A percentile compares a stretch with the other conserved stretches of the same genome.
These are phyloP conservation scores for Microthyrium microscopicum DNA, from an alignment of 2,329 filamentous ascomycete genomes.

Conservation along the genomic window DNA sequence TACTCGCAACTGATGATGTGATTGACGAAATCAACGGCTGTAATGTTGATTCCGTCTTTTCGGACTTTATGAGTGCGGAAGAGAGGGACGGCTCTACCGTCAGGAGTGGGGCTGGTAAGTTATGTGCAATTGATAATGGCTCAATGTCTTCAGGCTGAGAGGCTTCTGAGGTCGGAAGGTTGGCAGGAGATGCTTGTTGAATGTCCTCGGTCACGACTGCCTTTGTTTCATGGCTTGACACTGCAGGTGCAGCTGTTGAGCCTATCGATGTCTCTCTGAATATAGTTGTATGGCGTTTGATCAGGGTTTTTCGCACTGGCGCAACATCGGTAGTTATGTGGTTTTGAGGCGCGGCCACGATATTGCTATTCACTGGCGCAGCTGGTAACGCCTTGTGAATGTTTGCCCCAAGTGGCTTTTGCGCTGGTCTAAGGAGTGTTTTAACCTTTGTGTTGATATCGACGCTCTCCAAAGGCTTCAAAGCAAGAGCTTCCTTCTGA, in stretches of 20 bases:
- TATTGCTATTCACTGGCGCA: background rate
- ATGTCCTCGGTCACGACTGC: no score
- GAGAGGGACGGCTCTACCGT: no score
- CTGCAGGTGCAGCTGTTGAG: no score
- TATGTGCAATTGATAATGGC: no score
- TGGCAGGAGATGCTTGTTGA: no score
- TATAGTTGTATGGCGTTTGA: slow-evolving; percentile 7
- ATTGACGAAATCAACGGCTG: slow-evolving; percentile 2
- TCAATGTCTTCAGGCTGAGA: no score
- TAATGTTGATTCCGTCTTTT: background rate
- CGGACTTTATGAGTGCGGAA: no score
- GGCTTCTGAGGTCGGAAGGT: no score
- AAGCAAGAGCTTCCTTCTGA: no score
- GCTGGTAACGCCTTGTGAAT: slow-evolving; percentile 14
- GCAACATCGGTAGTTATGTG: background rate
- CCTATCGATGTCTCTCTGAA: slow-evolving; percentile 6
- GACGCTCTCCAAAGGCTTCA: slow-evolving; percentile 14
- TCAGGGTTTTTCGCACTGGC: slow-evolving; percentile 3
- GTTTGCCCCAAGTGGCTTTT: slow-evolving; percentile 34
- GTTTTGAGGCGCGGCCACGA: slow-evolving; percentile 2
- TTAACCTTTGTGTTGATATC: slow-evolving; percentile 21
- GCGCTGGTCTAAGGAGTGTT: slow-evolving; percentile 40
- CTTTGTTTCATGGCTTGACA: no score
- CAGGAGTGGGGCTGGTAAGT: no score
- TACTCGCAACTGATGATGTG: no score